These are phyloP conservation scores for Hypoxylon trugodes DNA, from an alignment of 495 filamentous ascomycete species.

Conservation along the genomic window DNA sequence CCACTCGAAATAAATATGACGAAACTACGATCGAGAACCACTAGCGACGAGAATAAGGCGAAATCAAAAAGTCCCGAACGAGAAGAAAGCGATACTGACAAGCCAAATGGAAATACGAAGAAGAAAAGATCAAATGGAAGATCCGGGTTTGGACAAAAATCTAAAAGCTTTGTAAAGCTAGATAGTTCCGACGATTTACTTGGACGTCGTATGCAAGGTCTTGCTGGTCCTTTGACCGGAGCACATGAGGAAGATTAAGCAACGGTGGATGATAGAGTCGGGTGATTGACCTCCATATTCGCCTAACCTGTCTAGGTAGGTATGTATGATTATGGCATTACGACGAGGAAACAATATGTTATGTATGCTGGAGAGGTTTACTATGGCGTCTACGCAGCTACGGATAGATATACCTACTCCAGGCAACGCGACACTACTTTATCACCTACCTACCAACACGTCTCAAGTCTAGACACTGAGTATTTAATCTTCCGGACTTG, in stretches of 20 bases:
- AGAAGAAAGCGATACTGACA: slow-evolving; percentile 10
- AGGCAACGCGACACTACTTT: no score
- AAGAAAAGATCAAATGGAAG: slow-evolving; percentile 45
- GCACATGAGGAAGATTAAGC: slow-evolving; percentile 55
- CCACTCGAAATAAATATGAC: slow-evolving; percentile 81
- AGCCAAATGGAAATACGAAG: slow-evolving; percentile 47
- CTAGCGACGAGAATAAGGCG: slow-evolving; percentile 41
- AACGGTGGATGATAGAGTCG: not conserved
- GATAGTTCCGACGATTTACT: slow-evolving; percentile 86
- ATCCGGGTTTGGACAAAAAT: slow-evolving; percentile 46
- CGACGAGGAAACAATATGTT: no score
- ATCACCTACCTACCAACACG: not conserved
- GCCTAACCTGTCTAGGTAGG: not conserved
- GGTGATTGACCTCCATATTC: not conserved
- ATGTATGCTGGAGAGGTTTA: not conserved
- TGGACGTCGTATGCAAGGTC: slow-evolving; percentile 82
- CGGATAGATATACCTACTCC: no score
- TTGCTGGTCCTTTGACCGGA: slow-evolving; percentile 82
- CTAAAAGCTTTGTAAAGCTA: slow-evolving; percentile 73
- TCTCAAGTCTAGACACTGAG: no score
- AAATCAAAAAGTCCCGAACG: slow-evolving; percentile 24
- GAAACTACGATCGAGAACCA: slow-evolving; percentile 40
- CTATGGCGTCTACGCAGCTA: no score
- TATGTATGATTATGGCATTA: not conserved
- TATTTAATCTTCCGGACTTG: no score